Conservation (phyloP, 139 green algal genomes). For the Tetratostichococcus sp. region DNA sequence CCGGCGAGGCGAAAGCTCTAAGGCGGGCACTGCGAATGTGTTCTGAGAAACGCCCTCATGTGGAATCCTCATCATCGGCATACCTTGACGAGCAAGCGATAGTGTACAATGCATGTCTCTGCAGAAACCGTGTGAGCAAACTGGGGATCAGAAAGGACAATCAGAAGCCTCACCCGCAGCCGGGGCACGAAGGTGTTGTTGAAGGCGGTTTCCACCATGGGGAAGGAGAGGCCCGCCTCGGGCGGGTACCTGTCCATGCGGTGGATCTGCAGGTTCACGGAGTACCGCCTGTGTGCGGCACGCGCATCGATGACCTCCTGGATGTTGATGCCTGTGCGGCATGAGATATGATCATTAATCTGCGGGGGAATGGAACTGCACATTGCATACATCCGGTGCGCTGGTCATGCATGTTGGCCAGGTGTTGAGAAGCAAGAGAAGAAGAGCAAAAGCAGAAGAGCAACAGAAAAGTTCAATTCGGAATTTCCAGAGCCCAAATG, state of each 20-base stretch:
- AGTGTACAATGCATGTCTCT: no score
- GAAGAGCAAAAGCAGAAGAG: no score
- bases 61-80: conserved; percentile 31
- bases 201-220: conserved; percentile 39
- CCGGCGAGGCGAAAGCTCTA: conserved; percentile 47
- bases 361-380: not conserved
- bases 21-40: conserved; percentile 61
- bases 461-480: no score
- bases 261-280: conserved; percentile 25
- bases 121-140: no score
- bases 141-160: no score
- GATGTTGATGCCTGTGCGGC: conserved; percentile 44
- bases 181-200: conserved; percentile 51
- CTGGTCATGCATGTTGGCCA: no score
- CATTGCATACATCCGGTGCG: no score
- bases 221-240: conserved; percentile 63
- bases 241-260: conserved; percentile 41
- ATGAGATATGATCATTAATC: not conserved
- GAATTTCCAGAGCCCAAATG: no score
- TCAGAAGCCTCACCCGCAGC: conserved; percentile 30
- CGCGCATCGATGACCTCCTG: conserved; percentile 49
- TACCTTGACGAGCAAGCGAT: not conserved
- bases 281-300: conserved; percentile 9
- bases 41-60: conserved; percentile 46
- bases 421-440: no score